Percentiles rank a stretch among this genome's conserved stretches.
Evolutionary conservation across 2,329 filamentous ascomycete genomes (phyloP).

Genomic region (Xylaria digitata): DNA sequence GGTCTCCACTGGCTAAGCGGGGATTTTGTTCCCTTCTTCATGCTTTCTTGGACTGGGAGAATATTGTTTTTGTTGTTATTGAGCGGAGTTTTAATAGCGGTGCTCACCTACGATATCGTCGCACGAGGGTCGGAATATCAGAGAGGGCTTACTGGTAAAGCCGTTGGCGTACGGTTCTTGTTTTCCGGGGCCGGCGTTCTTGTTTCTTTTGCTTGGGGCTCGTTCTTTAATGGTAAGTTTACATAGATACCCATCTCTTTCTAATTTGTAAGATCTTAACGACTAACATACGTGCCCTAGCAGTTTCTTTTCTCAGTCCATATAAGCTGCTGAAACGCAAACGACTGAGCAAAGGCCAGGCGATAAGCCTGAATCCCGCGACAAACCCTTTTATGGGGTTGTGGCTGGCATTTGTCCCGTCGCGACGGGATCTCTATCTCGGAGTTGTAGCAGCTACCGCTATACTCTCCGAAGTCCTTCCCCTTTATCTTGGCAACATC

Average conservation of each 20-base stretch:
- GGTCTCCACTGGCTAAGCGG: neutral
- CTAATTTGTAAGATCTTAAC: neutral
- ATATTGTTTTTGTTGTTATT: slow-evolving; percentile 44
- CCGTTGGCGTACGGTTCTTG: slow-evolving; percentile 53
- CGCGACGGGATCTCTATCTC: slow-evolving; percentile 54
- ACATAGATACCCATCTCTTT: neutral
- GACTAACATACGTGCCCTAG: slow-evolving; percentile 46
- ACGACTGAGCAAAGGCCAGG: slow-evolving; percentile 52
- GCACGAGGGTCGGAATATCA: slow-evolving; percentile 38
- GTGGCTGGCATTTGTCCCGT: slow-evolving; percentile 51
- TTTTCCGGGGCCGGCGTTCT: slow-evolving; percentile 52
- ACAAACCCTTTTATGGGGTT: slow-evolving; percentile 61
- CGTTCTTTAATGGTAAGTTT: slow-evolving; percentile 51
- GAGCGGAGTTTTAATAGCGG: slow-evolving; percentile 40
- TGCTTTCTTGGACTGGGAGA: slow-evolving; percentile 45
- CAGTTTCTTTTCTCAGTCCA: slow-evolving; percentile 58
- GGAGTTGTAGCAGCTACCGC: slow-evolving; percentile 56
- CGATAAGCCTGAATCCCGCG: slow-evolving; percentile 54
- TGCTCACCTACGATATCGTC: slow-evolving; percentile 49
- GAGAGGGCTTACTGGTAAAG: slow-evolving; percentile 47
- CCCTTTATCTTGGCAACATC: slow-evolving; percentile 61
- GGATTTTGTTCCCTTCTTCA: slow-evolving; percentile 45
- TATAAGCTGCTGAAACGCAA: slow-evolving; percentile 56
- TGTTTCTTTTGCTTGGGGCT: slow-evolving; percentile 51
- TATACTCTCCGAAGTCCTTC: slow-evolving; percentile 62